Percentiles rank a stretch among this genome's conserved stretches.
These are phyloP conservation scores for Protomyces inundatus DNA, from an alignment of 1,139 yeast genomes.

Conservation along the genomic window DNA sequence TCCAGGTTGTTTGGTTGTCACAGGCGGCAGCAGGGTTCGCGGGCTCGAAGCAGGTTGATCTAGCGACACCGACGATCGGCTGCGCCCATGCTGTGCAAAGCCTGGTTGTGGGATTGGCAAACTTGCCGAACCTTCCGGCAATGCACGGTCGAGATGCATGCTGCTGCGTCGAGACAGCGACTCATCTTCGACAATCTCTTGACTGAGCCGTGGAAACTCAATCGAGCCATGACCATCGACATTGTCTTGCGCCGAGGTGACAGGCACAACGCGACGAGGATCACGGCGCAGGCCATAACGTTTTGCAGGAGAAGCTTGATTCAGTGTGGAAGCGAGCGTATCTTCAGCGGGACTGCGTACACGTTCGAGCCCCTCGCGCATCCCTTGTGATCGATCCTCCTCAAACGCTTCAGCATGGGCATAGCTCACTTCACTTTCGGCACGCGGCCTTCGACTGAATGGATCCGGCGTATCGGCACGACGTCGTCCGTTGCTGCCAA, in stretches of 20 bases:
- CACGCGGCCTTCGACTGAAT: neutral
- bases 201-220: conserved; percentile 10
- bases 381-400: neutral
- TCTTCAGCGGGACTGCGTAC: neutral
- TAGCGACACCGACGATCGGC: neutral
- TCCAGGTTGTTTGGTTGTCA: neutral
- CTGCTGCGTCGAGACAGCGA: conserved; percentile 16
- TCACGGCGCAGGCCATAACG: neutral
- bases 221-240: conserved; percentile 23
- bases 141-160: conserved; percentile 21
- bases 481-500: neutral
- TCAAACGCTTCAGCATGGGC: conserved; percentile 8
- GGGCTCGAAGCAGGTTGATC: neutral
- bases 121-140: conserved; percentile 2
- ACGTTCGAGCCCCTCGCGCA: neutral
- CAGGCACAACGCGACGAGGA: neutral
- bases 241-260: conserved; percentile 14
- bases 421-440: conserved; percentile 10
- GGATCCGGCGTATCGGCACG: neutral
- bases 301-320: neutral
- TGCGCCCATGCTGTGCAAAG: neutral
- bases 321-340: neutral
- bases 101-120: neutral
- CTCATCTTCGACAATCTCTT: conserved; percentile 12
- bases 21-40: neutral